Evolutionary conservation across 768 basidiomycete species (phyloP), one percentile per base, ranked within the genome.

Genomic region (Auricularia heimuer): DNA sequence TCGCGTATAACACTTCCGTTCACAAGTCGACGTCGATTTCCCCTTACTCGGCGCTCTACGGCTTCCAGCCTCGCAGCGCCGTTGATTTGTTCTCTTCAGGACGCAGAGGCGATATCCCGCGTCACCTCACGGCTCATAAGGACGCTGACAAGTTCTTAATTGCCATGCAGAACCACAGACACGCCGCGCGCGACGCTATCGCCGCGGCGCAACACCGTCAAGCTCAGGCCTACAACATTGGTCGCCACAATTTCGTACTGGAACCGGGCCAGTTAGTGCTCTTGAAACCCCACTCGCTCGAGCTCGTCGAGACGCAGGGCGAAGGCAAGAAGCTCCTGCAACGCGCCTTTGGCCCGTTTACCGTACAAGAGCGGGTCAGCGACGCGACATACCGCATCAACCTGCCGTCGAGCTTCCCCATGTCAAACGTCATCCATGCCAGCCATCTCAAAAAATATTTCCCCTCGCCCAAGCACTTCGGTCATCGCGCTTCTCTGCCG

Each of bases 41-140:
- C 12, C 79, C 77, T 1, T 79, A 79, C 71, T 78, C 72, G 36
- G 70, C 77, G 21, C 76, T 76, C 62, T 66, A 69, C 39, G 76
- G 69, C 14, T 74, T 67, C 64, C 73, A 79, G 51, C 74, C 73
- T n/a, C 44, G 4, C 10, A 4, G 12, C 36, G 29, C 14, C 58
- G 11, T 11, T 10, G 36, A 4, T 4, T 4, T 61, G 24, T 24
- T 61, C n/a, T n/a, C 58, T 24, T 3, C 58, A 3, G 12, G 12
- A 33, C 45, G 10, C 7, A 33, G 4, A 6, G 14, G 16, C 3
- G 18, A 1, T 54, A 58, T 65, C 14, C 34, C 10, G 16, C 34
- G 60, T 8, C 12, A 33, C 36, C 39, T 36, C 60, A 45, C 21
- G 4, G 29, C 33, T 6, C 24, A 21, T 58, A 16, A 65, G 21